Evolutionary conservation across 192 early-diverging fungal species (phyloP).

Genomic region (Ambispora gerdemannii): DNA sequence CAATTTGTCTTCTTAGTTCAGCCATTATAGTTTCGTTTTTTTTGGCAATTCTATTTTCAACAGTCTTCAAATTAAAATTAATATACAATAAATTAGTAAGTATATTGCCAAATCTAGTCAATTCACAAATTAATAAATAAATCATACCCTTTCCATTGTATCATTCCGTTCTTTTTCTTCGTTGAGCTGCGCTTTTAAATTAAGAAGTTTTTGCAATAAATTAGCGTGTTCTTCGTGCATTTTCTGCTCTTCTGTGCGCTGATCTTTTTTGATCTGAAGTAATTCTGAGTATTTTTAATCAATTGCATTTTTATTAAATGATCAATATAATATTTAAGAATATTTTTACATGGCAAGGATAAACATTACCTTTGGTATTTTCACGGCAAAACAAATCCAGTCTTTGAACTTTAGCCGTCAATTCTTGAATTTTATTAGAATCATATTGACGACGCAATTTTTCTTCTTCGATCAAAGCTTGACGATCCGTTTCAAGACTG

Average conservation of each 20-base stretch:
- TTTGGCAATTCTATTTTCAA: not conserved
- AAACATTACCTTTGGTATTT: conserved; percentile 20
- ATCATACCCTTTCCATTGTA: conserved; percentile 32
- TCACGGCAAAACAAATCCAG: conserved; percentile 41
- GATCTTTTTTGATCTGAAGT: conserved; percentile 32
- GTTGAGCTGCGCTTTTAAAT: conserved; percentile 23
- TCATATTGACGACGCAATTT: conserved; percentile 43
- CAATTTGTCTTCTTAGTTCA: not conserved
- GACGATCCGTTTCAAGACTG: conserved; percentile 43
- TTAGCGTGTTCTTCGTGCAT: conserved; percentile 49
- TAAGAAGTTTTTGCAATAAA: conserved; percentile 39
- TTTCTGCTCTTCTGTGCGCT: conserved; percentile 42
- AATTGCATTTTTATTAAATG: conserved; percentile 1
- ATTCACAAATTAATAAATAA: no score
- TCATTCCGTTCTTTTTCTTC: conserved; percentile 33
- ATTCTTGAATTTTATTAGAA: conserved; percentile 38
- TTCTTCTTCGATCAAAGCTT: conserved; percentile 45
- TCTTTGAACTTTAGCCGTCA: conserved; percentile 39
- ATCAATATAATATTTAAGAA: conserved; percentile 36
- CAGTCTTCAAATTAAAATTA: not conserved
- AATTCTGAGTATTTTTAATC: conserved; percentile 38
- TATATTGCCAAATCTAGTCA: no score
- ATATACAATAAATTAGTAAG: conserved; percentile 30
- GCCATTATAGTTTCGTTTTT: not conserved
- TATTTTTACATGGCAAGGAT: no score